Base-by-base conservation (phyloP, 805 yeast genomes). In the Spathaspora sp. region DNA sequence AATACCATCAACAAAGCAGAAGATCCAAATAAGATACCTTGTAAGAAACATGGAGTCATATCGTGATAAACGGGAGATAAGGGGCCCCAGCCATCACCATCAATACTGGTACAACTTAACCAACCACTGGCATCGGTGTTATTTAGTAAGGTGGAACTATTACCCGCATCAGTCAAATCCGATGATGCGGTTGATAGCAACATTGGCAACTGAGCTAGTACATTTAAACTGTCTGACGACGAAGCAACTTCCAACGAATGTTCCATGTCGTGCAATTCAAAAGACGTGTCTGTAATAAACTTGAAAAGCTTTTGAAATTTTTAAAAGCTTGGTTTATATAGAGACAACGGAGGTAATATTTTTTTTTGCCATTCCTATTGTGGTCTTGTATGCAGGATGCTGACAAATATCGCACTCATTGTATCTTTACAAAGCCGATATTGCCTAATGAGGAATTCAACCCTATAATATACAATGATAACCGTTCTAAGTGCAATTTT, bases 21-120 rank as follows among this genome's bases (percentile, higher is more conserved):
- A 1, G 64, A 48, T 17, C 78, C 70, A 49, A 78, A 71, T 5
- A 83, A 55, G 0, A 70, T 67, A 26, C 86, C 87, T 57, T 81
- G 82, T 16, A 79, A 70, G 59, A 84, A 80, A 55, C 88, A 83
- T 6, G 81, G 81, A 1, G 87, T 78, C 48, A 84, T 72, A 57
- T 84, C 89, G 39, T 78, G 78, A 61, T 78, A 60, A 45, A 53
- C 26, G 1, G 69, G 54, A 4, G 76, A 69, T 62, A 79, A 46
- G 32, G 72, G 63, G 46, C 72, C 60, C 77, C 76, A 70, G 2
- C 84, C 84, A 46, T 77, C 82, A 9, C 56, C 57, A 43, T 56
- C 54, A 7, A 53, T 50, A 26, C 19, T 17, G 3, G 9, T n/a
- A 56, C 60, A 57, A 29, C 42, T 42, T 6, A 59, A 51, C 59